Conservation (phyloP, 2,329 filamentous ascomycete species). For the Colletotrichum kahawae region DNA sequence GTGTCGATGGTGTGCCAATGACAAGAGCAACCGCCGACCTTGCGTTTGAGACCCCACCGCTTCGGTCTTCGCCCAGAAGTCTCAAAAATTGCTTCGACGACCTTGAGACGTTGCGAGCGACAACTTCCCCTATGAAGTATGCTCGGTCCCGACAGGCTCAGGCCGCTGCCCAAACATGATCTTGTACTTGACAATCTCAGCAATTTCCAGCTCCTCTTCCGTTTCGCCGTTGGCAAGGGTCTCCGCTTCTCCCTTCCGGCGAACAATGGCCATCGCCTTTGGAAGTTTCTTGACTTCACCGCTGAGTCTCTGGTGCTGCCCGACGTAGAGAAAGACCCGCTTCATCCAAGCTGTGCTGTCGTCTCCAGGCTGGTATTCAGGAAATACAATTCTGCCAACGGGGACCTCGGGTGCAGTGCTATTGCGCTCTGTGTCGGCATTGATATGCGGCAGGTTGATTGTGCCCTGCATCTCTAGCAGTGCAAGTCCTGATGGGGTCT, state of each 20-base stretch:
- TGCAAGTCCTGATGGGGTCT: slow-evolving; percentile 88
- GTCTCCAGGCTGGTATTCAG: slow-evolving; percentile 66
- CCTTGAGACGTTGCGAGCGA: background rate
- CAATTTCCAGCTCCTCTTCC: slow-evolving; percentile 72
- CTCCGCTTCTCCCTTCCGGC: slow-evolving; percentile 50
- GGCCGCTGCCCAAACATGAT: slow-evolving; percentile 83
- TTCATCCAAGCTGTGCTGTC: slow-evolving; percentile 84
- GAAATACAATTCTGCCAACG: slow-evolving; percentile 80
- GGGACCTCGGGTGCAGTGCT: slow-evolving; percentile 39
- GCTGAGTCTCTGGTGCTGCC: slow-evolving; percentile 84
- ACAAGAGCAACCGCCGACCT: background rate
- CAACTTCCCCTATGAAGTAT: slow-evolving; percentile 26
- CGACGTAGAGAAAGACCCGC: slow-evolving; percentile 85
- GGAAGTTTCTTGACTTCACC: slow-evolving; percentile 90
- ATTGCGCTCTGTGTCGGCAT: slow-evolving; percentile 33
- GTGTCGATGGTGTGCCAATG: background rate
- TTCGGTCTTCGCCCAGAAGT: background rate
- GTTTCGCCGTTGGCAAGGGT: slow-evolving; percentile 40
- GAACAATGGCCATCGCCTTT: slow-evolving; percentile 79
- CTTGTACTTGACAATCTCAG: slow-evolving; percentile 88
- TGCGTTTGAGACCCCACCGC: background rate
- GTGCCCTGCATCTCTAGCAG: slow-evolving; percentile 92
- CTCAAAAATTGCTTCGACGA: background rate
- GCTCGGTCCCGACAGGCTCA: slow-evolving; percentile 74
- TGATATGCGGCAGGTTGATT: slow-evolving; percentile 71